A percentile compares a stretch with the other conserved stretches of the same genome.
phyloP scores from a whole-genome alignment of 2,329 filamentous ascomycete species.

The Parastagonospora nodorum region DNA sequence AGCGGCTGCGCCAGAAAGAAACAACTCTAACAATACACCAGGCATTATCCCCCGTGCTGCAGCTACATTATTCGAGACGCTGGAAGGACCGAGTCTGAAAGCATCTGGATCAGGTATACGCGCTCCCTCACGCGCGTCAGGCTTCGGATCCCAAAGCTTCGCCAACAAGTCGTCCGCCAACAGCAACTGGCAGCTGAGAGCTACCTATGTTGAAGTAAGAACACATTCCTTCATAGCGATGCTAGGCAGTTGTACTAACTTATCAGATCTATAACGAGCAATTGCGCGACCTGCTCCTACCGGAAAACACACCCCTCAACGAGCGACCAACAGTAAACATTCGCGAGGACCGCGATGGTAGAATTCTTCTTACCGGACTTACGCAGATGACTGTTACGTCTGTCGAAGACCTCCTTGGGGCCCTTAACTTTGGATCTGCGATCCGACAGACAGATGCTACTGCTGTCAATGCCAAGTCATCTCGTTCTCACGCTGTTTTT shows the following conservation, averaged over 20 bases:
- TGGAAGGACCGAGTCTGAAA: constrained; percentile 66
- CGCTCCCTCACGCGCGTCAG: constrained; percentile 70
- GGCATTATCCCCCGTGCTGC: constrained; percentile 96
- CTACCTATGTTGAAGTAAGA: constrained; percentile 78
- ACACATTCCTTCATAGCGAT: neutral
- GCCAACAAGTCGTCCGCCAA: constrained; percentile 58
- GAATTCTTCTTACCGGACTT: constrained; percentile 90
- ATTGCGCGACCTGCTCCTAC: constrained; percentile 83
- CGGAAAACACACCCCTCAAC: constrained; percentile 69
- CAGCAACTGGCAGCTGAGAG: constrained; percentile 87
- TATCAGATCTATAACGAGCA: constrained; percentile 94
- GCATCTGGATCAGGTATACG: constrained; percentile 77
- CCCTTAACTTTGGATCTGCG: constrained; percentile 87
- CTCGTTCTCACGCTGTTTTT: constrained; percentile 95
- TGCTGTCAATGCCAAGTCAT: constrained; percentile 96
- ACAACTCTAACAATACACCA: constrained; percentile 47
- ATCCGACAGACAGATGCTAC: constrained; percentile 97
- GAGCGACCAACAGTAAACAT: constrained; percentile 87
- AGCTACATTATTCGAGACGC: constrained; percentile 81
- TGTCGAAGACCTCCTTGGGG: constrained; percentile 86
- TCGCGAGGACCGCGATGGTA: constrained; percentile 90
- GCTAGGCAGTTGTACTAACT: neutral
- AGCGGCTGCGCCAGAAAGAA: neutral
- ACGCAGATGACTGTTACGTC: constrained; percentile 88
- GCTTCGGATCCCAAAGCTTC: constrained; percentile 55